Conservation (phyloP, 2,329 filamentous ascomycete species). For the Trichophyton simii region DNA sequence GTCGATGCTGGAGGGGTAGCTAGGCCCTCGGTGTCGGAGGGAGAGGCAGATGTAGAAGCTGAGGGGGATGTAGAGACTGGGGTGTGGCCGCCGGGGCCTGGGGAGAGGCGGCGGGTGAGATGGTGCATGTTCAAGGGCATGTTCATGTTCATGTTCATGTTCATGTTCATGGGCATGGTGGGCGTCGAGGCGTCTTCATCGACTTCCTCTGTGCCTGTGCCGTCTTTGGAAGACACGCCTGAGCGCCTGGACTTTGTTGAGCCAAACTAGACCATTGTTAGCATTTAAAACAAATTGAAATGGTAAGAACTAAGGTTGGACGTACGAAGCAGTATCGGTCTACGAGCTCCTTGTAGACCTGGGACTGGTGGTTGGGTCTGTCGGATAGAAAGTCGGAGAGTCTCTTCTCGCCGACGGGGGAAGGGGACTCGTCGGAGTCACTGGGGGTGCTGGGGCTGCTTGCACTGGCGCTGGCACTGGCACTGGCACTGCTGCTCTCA, state of each 20-base stretch:
- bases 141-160: no score
- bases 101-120: not conserved
- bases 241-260: slow-evolving; percentile 13
- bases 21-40: not conserved
- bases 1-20: not conserved
- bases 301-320: slow-evolving; percentile 29
- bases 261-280: not conserved
- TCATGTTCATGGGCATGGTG: not conserved
- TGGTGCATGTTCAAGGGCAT: not conserved
- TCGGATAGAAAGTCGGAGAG: slow-evolving; percentile 26
- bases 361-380: slow-evolving; percentile 63
- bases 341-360: slow-evolving; percentile 90
- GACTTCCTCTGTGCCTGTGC: not conserved
- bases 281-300: no score
- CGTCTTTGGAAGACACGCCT: not conserved
- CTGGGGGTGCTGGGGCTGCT: not conserved
- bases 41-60: not conserved
- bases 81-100: not conserved
- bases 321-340: slow-evolving; percentile 99
- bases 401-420: not conserved
- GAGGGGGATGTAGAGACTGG: not conserved
- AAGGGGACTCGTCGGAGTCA: not conserved
- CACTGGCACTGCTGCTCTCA: not conserved
- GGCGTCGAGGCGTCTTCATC: not conserved
- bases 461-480: no score